Evolutionary conservation across 106 monocot species (phyloP).

Genomic region (Dioscorea dumetorum): DNA sequence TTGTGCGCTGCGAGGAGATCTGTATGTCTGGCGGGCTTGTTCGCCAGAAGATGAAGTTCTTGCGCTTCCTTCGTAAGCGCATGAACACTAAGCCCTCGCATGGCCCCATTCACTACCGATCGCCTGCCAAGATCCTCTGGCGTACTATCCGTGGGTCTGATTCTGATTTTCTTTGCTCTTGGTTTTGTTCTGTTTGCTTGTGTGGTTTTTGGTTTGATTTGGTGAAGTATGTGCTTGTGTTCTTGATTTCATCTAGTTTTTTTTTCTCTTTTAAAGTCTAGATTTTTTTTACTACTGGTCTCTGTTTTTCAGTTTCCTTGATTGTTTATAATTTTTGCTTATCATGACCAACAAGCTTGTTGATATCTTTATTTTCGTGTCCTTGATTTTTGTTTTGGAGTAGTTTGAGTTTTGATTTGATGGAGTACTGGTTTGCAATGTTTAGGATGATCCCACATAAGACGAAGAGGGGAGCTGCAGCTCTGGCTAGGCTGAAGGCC

Average conservation of each 20-base stretch:
- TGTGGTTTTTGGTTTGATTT: not conserved
- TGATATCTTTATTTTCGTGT: too few species aligned
- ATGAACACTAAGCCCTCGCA: slow-evolving; percentile 99
- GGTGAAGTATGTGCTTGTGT: too few species aligned
- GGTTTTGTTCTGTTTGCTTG: not conserved
- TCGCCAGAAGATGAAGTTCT: slow-evolving; percentile 96
- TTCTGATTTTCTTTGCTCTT: not conserved
- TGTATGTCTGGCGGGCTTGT: slow-evolving; percentile 91
- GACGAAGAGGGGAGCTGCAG: slow-evolving; percentile 88
- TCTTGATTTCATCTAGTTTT: too few species aligned
- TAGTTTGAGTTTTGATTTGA: not conserved
- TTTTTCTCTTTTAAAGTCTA: too few species aligned
- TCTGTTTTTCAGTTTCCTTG: too few species aligned
- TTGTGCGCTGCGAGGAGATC: slow-evolving; percentile 96
- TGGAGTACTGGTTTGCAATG: not conserved
- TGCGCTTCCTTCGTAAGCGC: slow-evolving; percentile 80
- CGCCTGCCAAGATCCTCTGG: slow-evolving; percentile 94
- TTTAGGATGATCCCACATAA: slow-evolving; percentile 92
- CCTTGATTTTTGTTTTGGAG: too few species aligned
- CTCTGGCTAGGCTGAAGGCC: slow-evolving; percentile 73
- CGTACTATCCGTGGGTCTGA: slow-evolving; percentile 74
- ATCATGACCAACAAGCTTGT: too few species aligned
- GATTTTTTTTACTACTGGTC: too few species aligned
- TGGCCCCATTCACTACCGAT: slow-evolving; percentile 88
- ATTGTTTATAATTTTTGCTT: too few species aligned